Evolutionary conservation across 2,329 filamentous ascomycete species (phyloP).

Genomic region (Graphilbum fragrans): DNA sequence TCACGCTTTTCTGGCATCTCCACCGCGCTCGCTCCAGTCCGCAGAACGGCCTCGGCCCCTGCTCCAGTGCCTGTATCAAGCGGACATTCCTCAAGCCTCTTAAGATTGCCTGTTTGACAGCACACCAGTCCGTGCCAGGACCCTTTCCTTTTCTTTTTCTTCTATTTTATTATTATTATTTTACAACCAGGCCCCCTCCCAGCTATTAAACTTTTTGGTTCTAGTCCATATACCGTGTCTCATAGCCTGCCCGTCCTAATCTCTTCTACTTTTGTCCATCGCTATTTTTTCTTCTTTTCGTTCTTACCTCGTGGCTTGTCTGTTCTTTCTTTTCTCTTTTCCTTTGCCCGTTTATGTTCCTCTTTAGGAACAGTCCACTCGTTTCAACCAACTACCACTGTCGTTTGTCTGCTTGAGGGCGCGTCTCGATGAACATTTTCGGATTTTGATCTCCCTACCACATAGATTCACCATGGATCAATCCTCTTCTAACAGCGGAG

Average conservation of each 20-base stretch:
- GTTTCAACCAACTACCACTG: background rate
- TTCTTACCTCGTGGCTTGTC: background rate
- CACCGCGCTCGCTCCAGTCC: too few relatives aligned
- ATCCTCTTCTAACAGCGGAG: slow-evolving; percentile 4
- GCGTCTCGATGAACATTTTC: too few relatives aligned
- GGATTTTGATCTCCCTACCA: too few relatives aligned
- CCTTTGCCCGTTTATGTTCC: background rate
- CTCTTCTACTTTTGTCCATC: slow-evolving; percentile 1
- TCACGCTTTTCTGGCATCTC: background rate
- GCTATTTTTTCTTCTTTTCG: background rate
- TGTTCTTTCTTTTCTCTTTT: slow-evolving; percentile 1
- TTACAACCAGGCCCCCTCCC: too few relatives aligned
- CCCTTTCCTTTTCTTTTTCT: background rate
- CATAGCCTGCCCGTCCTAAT: background rate
- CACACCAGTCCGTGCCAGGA: too few relatives aligned
- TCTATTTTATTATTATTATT: background rate
- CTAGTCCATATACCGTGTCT: too few relatives aligned
- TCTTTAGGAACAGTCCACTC: background rate
- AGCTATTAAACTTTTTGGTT: too few relatives aligned
- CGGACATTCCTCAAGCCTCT: too few relatives aligned
- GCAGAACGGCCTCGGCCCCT: too few relatives aligned
- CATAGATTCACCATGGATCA: slow-evolving; percentile 8
- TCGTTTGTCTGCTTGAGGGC: background rate
- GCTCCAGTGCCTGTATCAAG: too few relatives aligned
- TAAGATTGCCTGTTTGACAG: too few relatives aligned